phyloP scores from a whole-genome alignment of 768 basidiomycete species.

The Boletus tylopilopsis region DNA sequence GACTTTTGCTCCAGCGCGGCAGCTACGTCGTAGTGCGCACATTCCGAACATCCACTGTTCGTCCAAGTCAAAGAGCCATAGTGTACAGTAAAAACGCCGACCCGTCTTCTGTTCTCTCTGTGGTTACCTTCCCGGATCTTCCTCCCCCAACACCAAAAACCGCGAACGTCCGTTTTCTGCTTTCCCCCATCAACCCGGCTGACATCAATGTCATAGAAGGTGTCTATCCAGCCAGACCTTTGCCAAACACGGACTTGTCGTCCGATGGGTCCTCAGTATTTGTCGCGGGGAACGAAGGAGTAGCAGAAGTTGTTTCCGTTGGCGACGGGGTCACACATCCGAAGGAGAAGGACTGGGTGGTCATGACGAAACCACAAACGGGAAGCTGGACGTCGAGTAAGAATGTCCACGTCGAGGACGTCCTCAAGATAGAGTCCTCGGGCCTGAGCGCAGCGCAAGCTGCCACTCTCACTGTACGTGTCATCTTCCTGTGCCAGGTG shows the following conservation, averaged over 20 bases:
- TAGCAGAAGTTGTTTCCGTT: conserved; percentile 61
- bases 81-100: conserved; percentile 60
- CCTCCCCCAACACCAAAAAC: conserved; percentile 52
- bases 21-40: conserved; percentile 8
- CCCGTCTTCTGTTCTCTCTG: conserved; percentile 56
- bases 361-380: conserved; percentile 62
- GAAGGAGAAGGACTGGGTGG: conserved; percentile 64
- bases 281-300: conserved; percentile 75
- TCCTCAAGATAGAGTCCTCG: conserved; percentile 55
- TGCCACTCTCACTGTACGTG: conserved; percentile 69
- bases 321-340: conserved; percentile 51
- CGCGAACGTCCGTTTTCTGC: conserved; percentile 61
- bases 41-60: conserved; percentile 32
- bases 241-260: conserved; percentile 34
- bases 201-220: conserved; percentile 82
- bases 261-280: conserved; percentile 39
- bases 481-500: neutral
- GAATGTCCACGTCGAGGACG: conserved; percentile 51
- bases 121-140: conserved; percentile 48
- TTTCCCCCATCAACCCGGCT: conserved; percentile 78
- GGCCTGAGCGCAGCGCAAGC: conserved; percentile 57
- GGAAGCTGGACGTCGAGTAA: conserved; percentile 71
- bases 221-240: conserved; percentile 70
- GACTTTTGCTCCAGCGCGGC: neutral
- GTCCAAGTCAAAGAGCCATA: conserved; percentile 52